Base-by-base conservation (phyloP, 2,329 filamentous ascomycete species). In the Fusarium pseudocircinatum region DNA sequence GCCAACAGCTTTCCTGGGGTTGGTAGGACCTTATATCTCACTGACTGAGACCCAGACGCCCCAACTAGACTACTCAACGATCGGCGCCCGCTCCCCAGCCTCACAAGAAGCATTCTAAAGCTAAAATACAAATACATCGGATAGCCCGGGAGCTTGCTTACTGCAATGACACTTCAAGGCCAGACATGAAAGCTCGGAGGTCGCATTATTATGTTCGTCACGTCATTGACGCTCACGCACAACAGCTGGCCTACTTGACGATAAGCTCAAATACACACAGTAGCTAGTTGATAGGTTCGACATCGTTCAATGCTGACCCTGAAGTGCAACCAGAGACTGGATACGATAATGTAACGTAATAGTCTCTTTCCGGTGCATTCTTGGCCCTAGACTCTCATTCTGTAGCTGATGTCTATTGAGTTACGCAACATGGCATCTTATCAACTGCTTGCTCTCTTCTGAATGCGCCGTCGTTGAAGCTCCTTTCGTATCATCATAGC, bases 401-500 rank as follows among this genome's bases (percentile, higher is more conserved):
- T 37, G 11, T n/a, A 37, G 49, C 24, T 26, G n/a, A 63, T 44
- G 4, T 39, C 36, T 40, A 30, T 18, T 40, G 37, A 26, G 18
- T 49, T 42, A 39, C 40, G 47, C 42, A 49, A 28, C 37, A 32
- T 30, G 32, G 28, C 40, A n/a, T 36, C 7, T 42, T 26, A 56
- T 49, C 62, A 71, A 34, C 42, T 52, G 43, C 43, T 49, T 47
- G 62, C 14, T 44, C 44, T 32, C 70, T 67, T 75, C n/a, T 67
- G 59, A 32, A 79, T 72, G 47, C 73, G 76, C 53, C 71, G 74
- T 60, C 76, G 69, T 40, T 74, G 71, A 53, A 81, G 73, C 20
- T 81, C 64, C 61, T 54, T 64, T 53, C 71, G 71, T 63, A 81
- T 63, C 61, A 72, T 75, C 28, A 68, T 52, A 16, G 61, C 70